Percentiles rank a stretch among this genome's conserved stretches.
Evolutionary conservation across 1,284 basidiomycete genomes (phyloP).

Genomic region (Cutaneotrichosporon sp.): DNA sequence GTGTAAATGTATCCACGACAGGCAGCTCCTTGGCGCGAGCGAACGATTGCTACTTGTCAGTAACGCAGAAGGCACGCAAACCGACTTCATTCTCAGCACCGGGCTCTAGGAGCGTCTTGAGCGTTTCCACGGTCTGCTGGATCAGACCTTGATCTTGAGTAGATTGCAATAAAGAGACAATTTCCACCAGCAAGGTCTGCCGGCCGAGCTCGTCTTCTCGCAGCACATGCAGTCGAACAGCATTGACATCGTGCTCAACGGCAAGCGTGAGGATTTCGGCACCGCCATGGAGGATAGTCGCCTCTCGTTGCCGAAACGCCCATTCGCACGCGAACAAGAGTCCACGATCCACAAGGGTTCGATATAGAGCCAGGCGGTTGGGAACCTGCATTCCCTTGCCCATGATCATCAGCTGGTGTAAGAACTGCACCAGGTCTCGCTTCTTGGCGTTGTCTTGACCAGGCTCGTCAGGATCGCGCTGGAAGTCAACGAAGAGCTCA

Average conservation of each 20-base stretch:
- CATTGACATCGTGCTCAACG: slow-evolving; percentile 86
- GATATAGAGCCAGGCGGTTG: slow-evolving; percentile 80
- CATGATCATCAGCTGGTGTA: slow-evolving; percentile 91
- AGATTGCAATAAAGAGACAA: slow-evolving; percentile 69
- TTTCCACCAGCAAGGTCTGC: slow-evolving; percentile 64
- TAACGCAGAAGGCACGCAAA: background rate
- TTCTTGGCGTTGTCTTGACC: slow-evolving; percentile 20
- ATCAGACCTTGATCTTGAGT: slow-evolving; percentile 83
- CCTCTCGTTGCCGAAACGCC: slow-evolving; percentile 60
- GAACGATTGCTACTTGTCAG: slow-evolving; percentile 12
- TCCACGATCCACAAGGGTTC: slow-evolving; percentile 80
- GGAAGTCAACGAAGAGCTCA: slow-evolving; percentile 72
- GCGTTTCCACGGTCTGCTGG: slow-evolving; percentile 83
- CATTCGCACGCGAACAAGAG: slow-evolving; percentile 87
- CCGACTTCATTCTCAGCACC: slow-evolving; percentile 50
- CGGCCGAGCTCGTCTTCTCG: slow-evolving; percentile 62
- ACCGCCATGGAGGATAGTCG: slow-evolving; percentile 66
- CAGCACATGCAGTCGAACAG: slow-evolving; percentile 76
- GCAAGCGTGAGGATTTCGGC: slow-evolving; percentile 82
- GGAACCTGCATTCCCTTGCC: slow-evolving; percentile 93
- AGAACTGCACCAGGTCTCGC: slow-evolving; percentile 70
- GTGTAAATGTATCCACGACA: slow-evolving; percentile 74
- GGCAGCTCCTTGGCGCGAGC: slow-evolving; percentile 11
- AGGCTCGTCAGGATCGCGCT: slow-evolving; percentile 53
- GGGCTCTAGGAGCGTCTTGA: slow-evolving; percentile 75